A percentile compares a stretch with the other conserved stretches of the same genome.
phyloP scores from a whole-genome alignment of 441 rosid species.

The Flueggea neowawraea region DNA sequence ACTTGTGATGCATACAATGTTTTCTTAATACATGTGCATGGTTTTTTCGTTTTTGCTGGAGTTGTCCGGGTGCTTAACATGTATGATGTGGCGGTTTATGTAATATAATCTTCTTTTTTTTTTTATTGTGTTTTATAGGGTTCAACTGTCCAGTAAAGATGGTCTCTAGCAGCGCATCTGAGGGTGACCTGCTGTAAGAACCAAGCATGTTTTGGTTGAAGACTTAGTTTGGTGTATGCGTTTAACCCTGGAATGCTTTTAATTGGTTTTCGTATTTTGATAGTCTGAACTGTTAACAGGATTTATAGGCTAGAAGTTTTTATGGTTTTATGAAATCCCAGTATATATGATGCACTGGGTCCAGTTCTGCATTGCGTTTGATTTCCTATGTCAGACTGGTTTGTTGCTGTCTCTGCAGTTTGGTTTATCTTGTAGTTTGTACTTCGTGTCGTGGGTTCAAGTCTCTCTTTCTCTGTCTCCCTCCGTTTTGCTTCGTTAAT shows the following conservation, averaged over 20 bases:
- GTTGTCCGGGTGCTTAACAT: too few species aligned
- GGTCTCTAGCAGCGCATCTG: conserved; percentile 12
- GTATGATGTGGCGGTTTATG: background rate
- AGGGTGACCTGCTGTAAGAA: conserved; percentile 13
- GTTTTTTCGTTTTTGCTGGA: too few species aligned
- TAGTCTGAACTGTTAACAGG: conserved; percentile 29
- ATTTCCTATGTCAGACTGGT: conserved; percentile 20
- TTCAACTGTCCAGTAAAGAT: conserved; percentile 8
- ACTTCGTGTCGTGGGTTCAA: conserved; percentile 14
- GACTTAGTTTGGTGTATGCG: conserved; percentile 26
- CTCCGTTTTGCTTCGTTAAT: background rate
- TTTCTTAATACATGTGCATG: too few species aligned
- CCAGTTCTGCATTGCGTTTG: conserved; percentile 26
- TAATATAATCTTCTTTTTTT: background rate
- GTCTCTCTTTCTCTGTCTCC: background rate
- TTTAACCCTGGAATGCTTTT: conserved; percentile 28
- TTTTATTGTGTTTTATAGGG: conserved; percentile 15
- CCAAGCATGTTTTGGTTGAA: conserved; percentile 23
- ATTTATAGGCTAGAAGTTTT: conserved; percentile 21
- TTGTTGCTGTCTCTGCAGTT: conserved; percentile 18
- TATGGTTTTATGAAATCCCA: conserved; percentile 19
- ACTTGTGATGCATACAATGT: too few species aligned
- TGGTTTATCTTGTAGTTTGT: conserved; percentile 17
- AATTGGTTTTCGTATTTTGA: conserved; percentile 22
- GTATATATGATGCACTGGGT: conserved; percentile 19